These are phyloP conservation scores for Panaeolus cyanescens DNA, from an alignment of 768 basidiomycete genomes.

Conservation along the genomic window DNA sequence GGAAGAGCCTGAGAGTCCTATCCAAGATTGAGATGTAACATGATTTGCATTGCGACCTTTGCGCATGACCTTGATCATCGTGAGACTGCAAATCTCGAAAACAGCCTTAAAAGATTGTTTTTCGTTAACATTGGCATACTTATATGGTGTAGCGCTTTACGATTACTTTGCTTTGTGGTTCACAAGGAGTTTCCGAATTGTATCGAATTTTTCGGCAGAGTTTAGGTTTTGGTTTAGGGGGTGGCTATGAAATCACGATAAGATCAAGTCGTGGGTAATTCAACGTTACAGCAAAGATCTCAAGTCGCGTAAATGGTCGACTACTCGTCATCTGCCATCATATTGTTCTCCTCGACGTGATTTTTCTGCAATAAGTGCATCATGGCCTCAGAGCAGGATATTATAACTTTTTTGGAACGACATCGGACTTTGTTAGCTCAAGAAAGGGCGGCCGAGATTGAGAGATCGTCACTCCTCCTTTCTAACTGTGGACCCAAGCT, in stretches of 20 bases:
- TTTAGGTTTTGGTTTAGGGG: not conserved
- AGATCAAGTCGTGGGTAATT: too few relatives aligned
- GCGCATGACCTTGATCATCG: not conserved
- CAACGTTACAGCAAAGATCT: too few relatives aligned
- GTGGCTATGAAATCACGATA: not conserved
- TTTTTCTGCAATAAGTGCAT: not conserved
- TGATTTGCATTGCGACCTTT: not conserved
- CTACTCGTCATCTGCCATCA: not conserved
- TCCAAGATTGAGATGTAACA: not conserved
- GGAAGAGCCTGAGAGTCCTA: constrained; percentile 4
- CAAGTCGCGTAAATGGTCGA: too few relatives aligned
- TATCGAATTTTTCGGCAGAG: too few relatives aligned
- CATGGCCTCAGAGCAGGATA: constrained; percentile 34
- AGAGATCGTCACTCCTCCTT: constrained; percentile 74
- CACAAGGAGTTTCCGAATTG: too few relatives aligned
- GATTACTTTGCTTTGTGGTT: too few relatives aligned
- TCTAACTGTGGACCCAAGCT: constrained; percentile 83
- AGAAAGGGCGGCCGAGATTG: constrained; percentile 86
- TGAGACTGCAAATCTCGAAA: too few relatives aligned
- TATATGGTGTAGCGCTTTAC: too few relatives aligned
- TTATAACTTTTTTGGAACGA: constrained; percentile 63
- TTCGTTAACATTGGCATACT: too few relatives aligned
- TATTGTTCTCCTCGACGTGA: not conserved
- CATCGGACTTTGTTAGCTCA: constrained; percentile 65
- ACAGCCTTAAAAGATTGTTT: too few relatives aligned